Conservation (phyloP, 2,329 filamentous ascomycete species). For the Aspergillus sojae region DNA sequence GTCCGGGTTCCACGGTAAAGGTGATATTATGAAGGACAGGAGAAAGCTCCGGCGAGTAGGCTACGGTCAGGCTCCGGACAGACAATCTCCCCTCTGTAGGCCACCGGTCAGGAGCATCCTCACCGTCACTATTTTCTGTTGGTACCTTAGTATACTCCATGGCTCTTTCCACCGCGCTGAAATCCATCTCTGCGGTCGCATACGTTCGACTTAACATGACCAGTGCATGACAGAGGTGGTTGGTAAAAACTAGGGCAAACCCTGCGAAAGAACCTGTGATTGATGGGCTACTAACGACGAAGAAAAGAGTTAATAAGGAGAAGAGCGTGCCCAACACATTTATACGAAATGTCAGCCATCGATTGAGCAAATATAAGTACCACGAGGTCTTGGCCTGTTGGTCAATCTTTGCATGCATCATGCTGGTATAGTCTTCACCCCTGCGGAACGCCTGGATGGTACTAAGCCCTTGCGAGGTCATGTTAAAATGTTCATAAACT, state of each 20-base stretch:
- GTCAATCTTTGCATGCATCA: neutral
- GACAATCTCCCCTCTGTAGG: neutral
- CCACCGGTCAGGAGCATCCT: neutral
- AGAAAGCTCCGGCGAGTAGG: constrained; percentile 1
- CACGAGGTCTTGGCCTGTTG: constrained; percentile 6
- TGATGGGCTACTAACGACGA: neutral
- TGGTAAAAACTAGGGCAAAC: neutral
- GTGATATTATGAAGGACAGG: constrained; percentile 5
- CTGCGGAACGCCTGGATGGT: constrained; percentile 7
- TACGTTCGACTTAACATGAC: neutral
- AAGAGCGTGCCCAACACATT: constrained; percentile 7
- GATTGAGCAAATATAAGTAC: constrained; percentile 9
- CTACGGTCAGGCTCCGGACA: constrained; percentile 1
- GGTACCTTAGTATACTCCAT: neutral
- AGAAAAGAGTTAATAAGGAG: neutral
- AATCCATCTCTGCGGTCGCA: neutral
- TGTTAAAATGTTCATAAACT: neutral
- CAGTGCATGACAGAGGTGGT: neutral
- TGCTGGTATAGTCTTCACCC: neutral
- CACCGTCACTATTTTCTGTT: neutral
- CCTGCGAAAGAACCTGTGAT: constrained; percentile 1
- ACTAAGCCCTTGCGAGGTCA: neutral
- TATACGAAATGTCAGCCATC: constrained; percentile 8
- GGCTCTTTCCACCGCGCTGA: neutral
- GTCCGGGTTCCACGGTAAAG: constrained; percentile 13